phyloP scores from a whole-genome alignment of 768 basidiomycete genomes.

The Phylloporus scabripes region DNA sequence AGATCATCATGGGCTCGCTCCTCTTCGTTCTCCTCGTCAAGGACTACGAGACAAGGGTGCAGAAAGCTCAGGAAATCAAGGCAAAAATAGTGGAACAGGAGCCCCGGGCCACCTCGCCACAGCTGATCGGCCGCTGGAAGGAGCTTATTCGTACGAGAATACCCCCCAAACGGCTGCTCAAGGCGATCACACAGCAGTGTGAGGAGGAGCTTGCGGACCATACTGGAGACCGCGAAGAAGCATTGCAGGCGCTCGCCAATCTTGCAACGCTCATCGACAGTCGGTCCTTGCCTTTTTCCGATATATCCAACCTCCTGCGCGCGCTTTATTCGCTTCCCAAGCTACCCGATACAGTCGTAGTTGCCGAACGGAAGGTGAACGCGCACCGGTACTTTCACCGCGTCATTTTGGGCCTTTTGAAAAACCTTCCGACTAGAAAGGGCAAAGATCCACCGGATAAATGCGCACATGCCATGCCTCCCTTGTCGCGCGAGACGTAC shows the following conservation, averaged over 20 bases:
- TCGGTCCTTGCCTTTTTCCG: constrained; percentile 41
- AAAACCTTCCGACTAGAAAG: constrained; percentile 26
- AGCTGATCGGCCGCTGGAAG: constrained; percentile 18
- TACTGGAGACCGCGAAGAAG: constrained; percentile 25
- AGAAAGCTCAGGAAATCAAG: constrained; percentile 24
- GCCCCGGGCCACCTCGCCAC: constrained; percentile 9
- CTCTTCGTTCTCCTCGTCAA: constrained; percentile 61
- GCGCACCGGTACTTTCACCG: constrained; percentile 47
- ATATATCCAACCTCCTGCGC: constrained; percentile 42
- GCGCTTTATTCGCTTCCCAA: constrained; percentile 44
- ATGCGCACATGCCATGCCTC: constrained; percentile 28
- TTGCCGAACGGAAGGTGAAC: constrained; percentile 28
- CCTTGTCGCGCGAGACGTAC: constrained; percentile 41
- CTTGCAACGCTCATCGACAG: constrained; percentile 49
- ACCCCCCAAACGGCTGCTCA: constrained; percentile 30
- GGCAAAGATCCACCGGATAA: constrained; percentile 15
- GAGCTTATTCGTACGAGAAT: constrained; percentile 8
- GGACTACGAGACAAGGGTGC: constrained; percentile 48
- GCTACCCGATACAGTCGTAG: constrained; percentile 36
- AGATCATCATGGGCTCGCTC: constrained; percentile 70
- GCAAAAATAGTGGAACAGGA: constrained; percentile 19
- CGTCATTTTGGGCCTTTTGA: constrained; percentile 40
- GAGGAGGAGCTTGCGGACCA: constrained; percentile 29
- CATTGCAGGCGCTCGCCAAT: constrained; percentile 59
- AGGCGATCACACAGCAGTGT: constrained; percentile 28